Conservation (phyloP, 108 stramenopile genomes). For the Cyclotella atomus region DNA sequence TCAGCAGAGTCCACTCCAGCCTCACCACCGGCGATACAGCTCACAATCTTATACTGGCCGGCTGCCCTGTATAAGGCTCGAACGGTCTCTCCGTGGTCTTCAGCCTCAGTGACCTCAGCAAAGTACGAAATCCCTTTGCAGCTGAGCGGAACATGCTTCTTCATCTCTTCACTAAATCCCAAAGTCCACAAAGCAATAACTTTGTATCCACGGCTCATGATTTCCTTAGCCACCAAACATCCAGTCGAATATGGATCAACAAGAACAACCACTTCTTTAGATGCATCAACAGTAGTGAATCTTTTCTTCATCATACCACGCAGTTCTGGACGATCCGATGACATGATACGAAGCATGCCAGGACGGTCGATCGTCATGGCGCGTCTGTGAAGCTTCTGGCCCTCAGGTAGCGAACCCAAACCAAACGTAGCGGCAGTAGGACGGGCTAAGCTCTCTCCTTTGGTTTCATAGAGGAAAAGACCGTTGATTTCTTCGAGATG, state of each 20-base stretch:
- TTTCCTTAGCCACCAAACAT: conserved; percentile 73
- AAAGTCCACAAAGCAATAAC: conserved; percentile 80
- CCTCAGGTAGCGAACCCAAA: conserved; percentile 37
- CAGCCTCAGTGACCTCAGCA: conserved; percentile 62
- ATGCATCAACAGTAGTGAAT: conserved; percentile 81
- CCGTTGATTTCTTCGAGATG: conserved; percentile 85
- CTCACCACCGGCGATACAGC: conserved; percentile 83
- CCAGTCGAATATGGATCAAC: conserved; percentile 96
- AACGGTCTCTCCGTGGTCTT: conserved; percentile 57
- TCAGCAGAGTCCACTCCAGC: conserved; percentile 88
- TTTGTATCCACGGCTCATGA: conserved; percentile 73
- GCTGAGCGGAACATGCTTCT: conserved; percentile 72
- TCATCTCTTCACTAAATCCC: conserved; percentile 72
- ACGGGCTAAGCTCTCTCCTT: conserved; percentile 69
- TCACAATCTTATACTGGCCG: conserved; percentile 67
- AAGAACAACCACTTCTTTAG: conserved; percentile 83
- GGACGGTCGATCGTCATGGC: conserved; percentile 76
- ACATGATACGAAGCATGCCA: conserved; percentile 70
- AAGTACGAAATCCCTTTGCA: conserved; percentile 53
- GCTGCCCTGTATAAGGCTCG: conserved; percentile 62
- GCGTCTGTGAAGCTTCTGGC: conserved; percentile 45
- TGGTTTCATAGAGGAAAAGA: conserved; percentile 76
- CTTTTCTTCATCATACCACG: conserved; percentile 60
- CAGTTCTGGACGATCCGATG: conserved; percentile 75
- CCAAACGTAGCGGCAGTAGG: conserved; percentile 63